Evolutionary conservation across 371 early-diverging fungal species (phyloP), one percentile per base, ranked within the genome.

Genomic region (Rhizomucor miehei): DNA sequence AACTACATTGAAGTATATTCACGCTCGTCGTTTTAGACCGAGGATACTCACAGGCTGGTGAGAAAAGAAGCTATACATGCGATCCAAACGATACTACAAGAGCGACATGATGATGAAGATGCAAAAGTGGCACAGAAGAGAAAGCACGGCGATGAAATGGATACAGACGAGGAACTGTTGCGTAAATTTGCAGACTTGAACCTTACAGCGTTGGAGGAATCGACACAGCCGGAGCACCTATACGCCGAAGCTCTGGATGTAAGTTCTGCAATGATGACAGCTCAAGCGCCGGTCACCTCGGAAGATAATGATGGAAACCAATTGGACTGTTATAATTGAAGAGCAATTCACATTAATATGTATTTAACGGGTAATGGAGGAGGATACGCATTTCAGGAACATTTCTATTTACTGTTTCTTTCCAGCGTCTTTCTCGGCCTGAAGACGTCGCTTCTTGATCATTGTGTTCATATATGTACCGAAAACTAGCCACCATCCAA

Each of bases 391-490:
- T 4, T 5, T 16, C 17, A 36, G 12, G 14, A 6, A 21, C 17
- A 13, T 11, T 2, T 20, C 36, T 16, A 23, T 11, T 37, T 50
- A 29, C 20, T 21, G 14, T 11, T 48, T 35, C 60, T 55, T 55
- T 23, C 59, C 69, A 29, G 56, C 59, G 49, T 61, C 58, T 57
- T 73, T 65, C 45, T 71, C 61, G 52, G 74, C 72, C 21, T 74
- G 69, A 36, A 80, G 64, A 55, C 77, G 79, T 51, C 63, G 71
- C 55, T 71, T 77, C 81, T 91, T 93, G 62, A 87, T 79, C 69
- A 77, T 71, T 46, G 86, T 86, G 70, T 91, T 91, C 63, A 88
- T 81, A 57, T 89, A 90, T n/a, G 88, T 87, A 57, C 91, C 90
- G 60, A 91, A 89, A 41, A 77, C 79, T 29, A 29, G 29, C 8